A percentile compares a stretch with the other conserved stretches of the same genome.
phyloP scores from a whole-genome alignment of 176 grass and related monocot genomes.

The Triticum turgidum region DNA sequence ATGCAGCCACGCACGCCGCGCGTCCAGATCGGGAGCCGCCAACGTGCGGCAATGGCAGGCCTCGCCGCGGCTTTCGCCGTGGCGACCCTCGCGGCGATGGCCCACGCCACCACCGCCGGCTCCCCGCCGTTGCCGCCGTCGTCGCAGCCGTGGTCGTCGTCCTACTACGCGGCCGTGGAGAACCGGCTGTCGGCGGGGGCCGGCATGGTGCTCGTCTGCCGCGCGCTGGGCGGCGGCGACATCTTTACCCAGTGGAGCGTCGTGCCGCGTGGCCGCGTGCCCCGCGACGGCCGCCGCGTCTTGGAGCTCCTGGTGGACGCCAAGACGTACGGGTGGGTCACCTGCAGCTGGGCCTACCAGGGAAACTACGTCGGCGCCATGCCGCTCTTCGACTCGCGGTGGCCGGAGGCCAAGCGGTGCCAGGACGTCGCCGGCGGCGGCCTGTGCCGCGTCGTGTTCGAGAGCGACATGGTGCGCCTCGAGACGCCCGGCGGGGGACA shows the following conservation, averaged over 20 bases:
- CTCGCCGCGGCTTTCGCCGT: constrained; percentile 30
- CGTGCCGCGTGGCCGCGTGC: constrained; percentile 35
- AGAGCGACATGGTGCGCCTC: constrained; percentile 6
- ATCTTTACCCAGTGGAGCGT: constrained; percentile 20
- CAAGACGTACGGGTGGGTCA: neutral
- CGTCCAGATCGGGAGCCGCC: neutral
- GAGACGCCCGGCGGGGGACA: neutral
- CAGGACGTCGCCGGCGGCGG: constrained; percentile 2
- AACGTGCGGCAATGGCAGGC: constrained; percentile 21
- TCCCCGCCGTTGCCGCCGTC: neutral
- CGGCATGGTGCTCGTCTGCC: constrained; percentile 46
- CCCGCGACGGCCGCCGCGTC: constrained; percentile 25
- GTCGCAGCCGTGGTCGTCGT: neutral
- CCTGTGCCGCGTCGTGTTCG: constrained; percentile 46
- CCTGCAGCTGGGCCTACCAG: constrained; percentile 42
- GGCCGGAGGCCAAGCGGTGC: constrained; percentile 28
- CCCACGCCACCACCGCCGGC: neutral
- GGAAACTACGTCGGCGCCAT: constrained; percentile 43
- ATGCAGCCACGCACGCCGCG: neutral
- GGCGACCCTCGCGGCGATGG: neutral
- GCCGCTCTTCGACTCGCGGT: constrained; percentile 36
- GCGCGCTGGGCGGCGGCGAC: constrained; percentile 6
- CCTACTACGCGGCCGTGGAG: constrained; percentile 39
- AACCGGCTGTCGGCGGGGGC: constrained; percentile 2
- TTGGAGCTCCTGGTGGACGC: constrained; percentile 16